Percentiles rank a stretch among this genome's conserved stretches.
Conservation (phyloP, 2,329 filamentous ascomycete species). For the Colletotrichum cordylinicola region DNA sequence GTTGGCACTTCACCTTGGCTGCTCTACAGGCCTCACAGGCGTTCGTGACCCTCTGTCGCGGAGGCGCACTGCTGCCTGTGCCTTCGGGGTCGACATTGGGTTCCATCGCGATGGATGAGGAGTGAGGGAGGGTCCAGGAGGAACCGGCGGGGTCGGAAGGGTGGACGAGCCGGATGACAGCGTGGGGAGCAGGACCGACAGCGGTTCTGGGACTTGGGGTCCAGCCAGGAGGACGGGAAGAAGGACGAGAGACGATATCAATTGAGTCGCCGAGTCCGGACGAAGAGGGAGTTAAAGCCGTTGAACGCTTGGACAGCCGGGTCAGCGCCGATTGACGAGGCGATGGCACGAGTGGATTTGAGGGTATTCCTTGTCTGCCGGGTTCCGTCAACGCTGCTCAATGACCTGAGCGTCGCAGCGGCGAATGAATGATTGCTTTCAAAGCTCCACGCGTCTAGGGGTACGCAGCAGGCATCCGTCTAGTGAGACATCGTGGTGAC, state of each 20-base stretch:
- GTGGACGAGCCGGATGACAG: neutral
- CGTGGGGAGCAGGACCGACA: neutral
- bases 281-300: neutral
- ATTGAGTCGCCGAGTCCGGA: neutral
- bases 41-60: constrained; percentile 33
- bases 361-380: neutral
- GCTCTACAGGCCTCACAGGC: constrained; percentile 60
- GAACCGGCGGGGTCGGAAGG: neutral
- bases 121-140: neutral
- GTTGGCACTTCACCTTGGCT: constrained; percentile 59
- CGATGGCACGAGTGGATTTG: neutral
- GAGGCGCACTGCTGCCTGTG: neutral
- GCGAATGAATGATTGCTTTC: neutral
- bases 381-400: neutral
- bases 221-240: neutral
- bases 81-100: neutral
- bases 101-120: neutral
- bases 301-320: neutral
- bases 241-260: neutral
- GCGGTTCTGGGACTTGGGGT: neutral
- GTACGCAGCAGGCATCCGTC: neutral
- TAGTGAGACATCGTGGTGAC: neutral
- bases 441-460: neutral
- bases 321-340: neutral
- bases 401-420: neutral